These are phyloP conservation scores for Brettanomyces sp. DNA, from an alignment of 805 yeast species.

Conservation along the genomic window DNA sequence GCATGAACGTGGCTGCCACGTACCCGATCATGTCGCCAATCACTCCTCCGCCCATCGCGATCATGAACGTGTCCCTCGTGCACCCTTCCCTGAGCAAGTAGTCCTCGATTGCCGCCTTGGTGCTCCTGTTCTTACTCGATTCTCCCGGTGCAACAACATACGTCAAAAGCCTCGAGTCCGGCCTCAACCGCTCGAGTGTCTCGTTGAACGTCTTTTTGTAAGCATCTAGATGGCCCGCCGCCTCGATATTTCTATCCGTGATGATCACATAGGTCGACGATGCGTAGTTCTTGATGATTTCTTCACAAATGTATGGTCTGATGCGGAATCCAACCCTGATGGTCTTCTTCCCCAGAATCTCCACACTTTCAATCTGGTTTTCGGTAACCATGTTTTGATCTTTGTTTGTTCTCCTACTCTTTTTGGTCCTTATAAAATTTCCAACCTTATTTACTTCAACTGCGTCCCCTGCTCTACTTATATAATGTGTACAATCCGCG, in stretches of 20 bases:
- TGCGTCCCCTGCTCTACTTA: no score
- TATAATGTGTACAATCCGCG: no score
- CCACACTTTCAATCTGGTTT: constrained; percentile 38
- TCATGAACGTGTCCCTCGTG: constrained; percentile 88
- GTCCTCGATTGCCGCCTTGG: constrained; percentile 91
- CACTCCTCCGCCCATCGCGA: constrained; percentile 97
- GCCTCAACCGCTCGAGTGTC: constrained; percentile 28
- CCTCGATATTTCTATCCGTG: constrained; percentile 73
- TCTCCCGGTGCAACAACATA: constrained; percentile 90
- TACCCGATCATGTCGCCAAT: constrained; percentile 99
- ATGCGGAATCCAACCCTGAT: constrained; percentile 88
- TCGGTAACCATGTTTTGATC: constrained; percentile 1
- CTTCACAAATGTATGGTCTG: constrained; percentile 61
- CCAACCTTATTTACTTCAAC: no score
- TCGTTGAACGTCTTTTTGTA: constrained; percentile 35
- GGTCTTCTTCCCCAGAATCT: constrained; percentile 71
- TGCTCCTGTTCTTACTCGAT: constrained; percentile 74
- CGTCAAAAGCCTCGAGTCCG: constrained; percentile 56
- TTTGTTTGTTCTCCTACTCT: no score
- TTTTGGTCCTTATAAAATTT: no score
- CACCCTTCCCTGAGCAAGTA: constrained; percentile 75
- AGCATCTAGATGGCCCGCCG: constrained; percentile 49
- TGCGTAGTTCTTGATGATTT: constrained; percentile 48
- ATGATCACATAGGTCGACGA: constrained; percentile 90
- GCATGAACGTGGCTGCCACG: constrained; percentile 98